phyloP scores from a whole-genome alignment of 768 basidiomycete genomes.

The Lactarius hatsudake region DNA sequence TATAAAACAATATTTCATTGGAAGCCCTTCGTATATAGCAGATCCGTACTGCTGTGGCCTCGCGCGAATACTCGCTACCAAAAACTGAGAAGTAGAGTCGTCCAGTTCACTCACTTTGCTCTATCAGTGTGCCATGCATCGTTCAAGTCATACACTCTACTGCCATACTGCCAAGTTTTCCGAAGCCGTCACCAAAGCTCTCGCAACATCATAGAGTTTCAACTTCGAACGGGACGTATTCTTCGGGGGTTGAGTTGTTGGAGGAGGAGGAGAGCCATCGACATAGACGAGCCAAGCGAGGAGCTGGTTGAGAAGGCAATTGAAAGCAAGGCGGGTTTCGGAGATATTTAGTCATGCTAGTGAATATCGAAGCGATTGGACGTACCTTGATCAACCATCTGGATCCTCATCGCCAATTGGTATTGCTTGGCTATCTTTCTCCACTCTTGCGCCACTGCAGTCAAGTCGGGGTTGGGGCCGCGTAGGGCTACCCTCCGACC shows the following conservation, averaged over 20 bases:
- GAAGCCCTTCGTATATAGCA: slow-evolving; percentile 68
- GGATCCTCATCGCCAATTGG: slow-evolving; percentile 12
- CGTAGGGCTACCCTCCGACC: too few relatives aligned
- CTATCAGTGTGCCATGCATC: slow-evolving; percentile 43
- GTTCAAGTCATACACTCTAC: slow-evolving; percentile 86
- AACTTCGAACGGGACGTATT: slow-evolving; percentile 80
- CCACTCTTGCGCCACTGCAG: too few relatives aligned
- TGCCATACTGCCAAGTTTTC: slow-evolving; percentile 98
- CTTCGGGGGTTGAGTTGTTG: slow-evolving; percentile 61
- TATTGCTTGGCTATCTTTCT: neutral
- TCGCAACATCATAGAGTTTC: slow-evolving; percentile 54
- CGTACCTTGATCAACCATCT: slow-evolving; percentile 1
- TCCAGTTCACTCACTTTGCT: neutral
- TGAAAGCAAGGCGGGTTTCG: slow-evolving; percentile 34
- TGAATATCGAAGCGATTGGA: neutral
- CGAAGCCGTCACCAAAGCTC: slow-evolving; percentile 83
- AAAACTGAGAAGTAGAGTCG: slow-evolving; percentile 45
- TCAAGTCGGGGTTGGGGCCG: too few relatives aligned
- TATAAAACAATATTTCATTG: slow-evolving; percentile 63
- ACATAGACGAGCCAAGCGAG: slow-evolving; percentile 66
- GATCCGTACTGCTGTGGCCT: slow-evolving; percentile 82
- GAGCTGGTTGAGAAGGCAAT: slow-evolving; percentile 78
- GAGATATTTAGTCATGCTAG: neutral
- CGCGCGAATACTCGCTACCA: slow-evolving; percentile 21
- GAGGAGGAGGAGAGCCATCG: slow-evolving; percentile 73